A percentile compares a stretch with the other conserved stretches of the same genome.
phyloP scores from a whole-genome alignment of 768 basidiomycete genomes.

The Cubamyces sp. region DNA sequence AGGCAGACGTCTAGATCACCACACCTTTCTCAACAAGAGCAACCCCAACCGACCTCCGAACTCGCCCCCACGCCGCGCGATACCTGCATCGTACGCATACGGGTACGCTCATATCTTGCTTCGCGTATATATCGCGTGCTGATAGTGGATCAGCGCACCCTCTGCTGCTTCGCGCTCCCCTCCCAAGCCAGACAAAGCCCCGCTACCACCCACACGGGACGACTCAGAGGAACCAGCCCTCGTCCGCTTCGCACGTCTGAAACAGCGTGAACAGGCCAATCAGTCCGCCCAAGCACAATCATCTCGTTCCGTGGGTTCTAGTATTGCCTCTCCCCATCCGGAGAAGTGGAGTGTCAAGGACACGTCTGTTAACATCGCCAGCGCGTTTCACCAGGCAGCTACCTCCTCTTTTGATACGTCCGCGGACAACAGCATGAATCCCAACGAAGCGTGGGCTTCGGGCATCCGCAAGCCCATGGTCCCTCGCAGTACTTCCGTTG shows the following conservation, averaged over 20 bases:
- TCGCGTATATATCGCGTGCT: conserved; percentile 28
- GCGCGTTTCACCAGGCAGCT: conserved; percentile 77
- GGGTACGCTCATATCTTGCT: conserved; percentile 49
- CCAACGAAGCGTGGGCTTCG: conserved; percentile 72
- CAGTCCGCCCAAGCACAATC: conserved; percentile 25
- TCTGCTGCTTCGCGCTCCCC: conserved; percentile 61
- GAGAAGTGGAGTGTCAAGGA: conserved; percentile 77
- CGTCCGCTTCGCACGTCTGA: conserved; percentile 51
- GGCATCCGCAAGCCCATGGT: conserved; percentile 52
- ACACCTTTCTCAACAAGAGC: conserved; percentile 71
- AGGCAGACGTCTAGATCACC: conserved; percentile 85
- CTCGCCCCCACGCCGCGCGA: conserved; percentile 42
- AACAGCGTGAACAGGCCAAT: conserved; percentile 45
- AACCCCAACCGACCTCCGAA: conserved; percentile 36
- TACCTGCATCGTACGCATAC: conserved; percentile 70
- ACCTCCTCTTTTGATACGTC: conserved; percentile 34
- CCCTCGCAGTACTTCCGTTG: conserved; percentile 78
- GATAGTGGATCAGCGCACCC: conserved; percentile 51
- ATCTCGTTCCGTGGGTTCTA: conserved; percentile 33
- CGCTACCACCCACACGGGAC: conserved; percentile 43
- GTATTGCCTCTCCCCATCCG: conserved; percentile 48
- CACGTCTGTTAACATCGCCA: conserved; percentile 86
- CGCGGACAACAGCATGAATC: conserved; percentile 41
- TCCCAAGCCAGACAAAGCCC: conserved; percentile 50
- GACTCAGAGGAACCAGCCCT: conserved; percentile 50